These are phyloP conservation scores for Myxozyma kluyveri DNA, from an alignment of 805 yeast genomes.

Conservation along the genomic window DNA sequence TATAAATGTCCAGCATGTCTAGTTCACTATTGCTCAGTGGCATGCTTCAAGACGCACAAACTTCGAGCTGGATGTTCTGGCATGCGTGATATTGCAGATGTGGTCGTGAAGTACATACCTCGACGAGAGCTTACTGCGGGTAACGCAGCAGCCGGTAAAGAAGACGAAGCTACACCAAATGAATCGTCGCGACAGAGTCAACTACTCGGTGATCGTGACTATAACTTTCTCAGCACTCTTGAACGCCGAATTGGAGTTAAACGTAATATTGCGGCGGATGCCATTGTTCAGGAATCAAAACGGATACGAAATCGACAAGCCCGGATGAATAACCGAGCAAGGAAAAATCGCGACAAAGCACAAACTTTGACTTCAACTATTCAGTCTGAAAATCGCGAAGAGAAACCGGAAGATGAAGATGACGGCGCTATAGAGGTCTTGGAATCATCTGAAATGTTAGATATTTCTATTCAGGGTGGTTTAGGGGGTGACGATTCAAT, in stretches of 20 bases:
- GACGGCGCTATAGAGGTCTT: too few relatives aligned
- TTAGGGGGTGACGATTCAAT: too few relatives aligned
- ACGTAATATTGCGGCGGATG: conserved; percentile 18
- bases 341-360: too few relatives aligned
- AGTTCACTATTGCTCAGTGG: conserved; percentile 21
- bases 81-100: conserved; percentile 22
- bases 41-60: conserved; percentile 24
- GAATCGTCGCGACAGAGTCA: conserved; percentile 9
- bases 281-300: conserved; percentile 1
- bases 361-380: too few relatives aligned
- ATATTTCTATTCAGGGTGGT: too few relatives aligned
- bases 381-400: too few relatives aligned
- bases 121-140: conserved; percentile 19
- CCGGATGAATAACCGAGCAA: too few relatives aligned
- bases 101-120: conserved; percentile 20
- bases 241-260: conserved; percentile 26
- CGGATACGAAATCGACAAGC: background rate
- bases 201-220: conserved; percentile 23
- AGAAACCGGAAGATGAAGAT: too few relatives aligned
- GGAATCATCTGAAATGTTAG: too few relatives aligned
- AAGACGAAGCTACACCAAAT: background rate
- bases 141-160: background rate
- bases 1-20: conserved; percentile 27
- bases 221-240: conserved; percentile 24
- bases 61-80: conserved; percentile 19